Evolutionary conservation across 345 rosid species (phyloP), one percentile per base, ranked within the genome.

Genomic region (Trapa incisa): DNA sequence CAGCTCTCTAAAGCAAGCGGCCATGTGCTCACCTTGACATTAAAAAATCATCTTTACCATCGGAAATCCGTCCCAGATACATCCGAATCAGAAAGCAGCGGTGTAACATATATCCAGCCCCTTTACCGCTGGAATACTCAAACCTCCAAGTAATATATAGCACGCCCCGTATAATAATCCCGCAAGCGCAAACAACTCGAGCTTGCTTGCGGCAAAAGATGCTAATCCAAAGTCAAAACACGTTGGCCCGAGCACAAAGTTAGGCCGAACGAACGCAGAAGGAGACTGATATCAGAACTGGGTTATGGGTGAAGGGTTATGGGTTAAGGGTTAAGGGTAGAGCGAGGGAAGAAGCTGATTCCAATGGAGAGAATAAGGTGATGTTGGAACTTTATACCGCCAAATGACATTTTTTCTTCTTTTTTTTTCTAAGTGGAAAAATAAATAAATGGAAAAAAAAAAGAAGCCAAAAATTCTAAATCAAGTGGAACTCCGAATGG

Each of bases 171-270:
- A 47, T 15, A 37, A 73, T 65, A 56, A n/a, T 61, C 67, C 66
- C 64, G 14, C 68, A 1, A 38, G 72, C 12, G 11, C 47, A 64
- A 73, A 73, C 65, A 73, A 77, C 64, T 11, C 47, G 57, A 73
- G 39, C 54, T 78, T 68, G 33, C 84, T 76, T 80, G 72, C 65
- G 70, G 71, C 77, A 38, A 60, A 81, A 78, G 84, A 72, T 2
- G 71, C 35, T 36, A 9, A 62, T 61, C 69, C 56, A 69, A 58
- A 47, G 52, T 50, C 67, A 76, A 73, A 10, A 63, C 56, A 58
- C 68, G 53, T 29, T 72, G 69, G 65, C 72, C 73, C 36, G 16
- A 15, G 45, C 68, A 65, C 54, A 37, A 69, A 77, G 75, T 56
- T 68, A 74, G 72, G 74, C 71, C 22, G n/a, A 64, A 22, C n/a